phyloP scores from a whole-genome alignment of 768 basidiomycete species.

The Termitomyces sp. region DNA sequence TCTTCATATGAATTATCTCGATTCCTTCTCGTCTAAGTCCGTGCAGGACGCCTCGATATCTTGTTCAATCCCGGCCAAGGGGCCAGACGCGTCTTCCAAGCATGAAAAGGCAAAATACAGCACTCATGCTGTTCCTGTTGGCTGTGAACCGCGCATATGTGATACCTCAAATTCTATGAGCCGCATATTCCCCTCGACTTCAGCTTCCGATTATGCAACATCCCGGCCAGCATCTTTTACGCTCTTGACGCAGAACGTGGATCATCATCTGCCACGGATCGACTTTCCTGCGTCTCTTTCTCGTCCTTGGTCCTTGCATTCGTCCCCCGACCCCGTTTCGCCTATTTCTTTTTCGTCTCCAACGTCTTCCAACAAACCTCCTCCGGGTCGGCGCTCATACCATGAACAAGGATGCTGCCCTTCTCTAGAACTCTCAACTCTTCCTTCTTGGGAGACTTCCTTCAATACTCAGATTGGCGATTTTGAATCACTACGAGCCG shows the following conservation, averaged over 20 bases:
- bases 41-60: constrained; percentile 6
- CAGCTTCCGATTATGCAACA: not conserved
- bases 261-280: not conserved
- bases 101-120: not conserved
- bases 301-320: not conserved
- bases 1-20: not conserved
- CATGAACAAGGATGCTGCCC: constrained; percentile 9
- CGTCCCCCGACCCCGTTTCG: constrained; percentile 8
- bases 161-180: not conserved
- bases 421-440: constrained; percentile 15
- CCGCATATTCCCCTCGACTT: not conserved
- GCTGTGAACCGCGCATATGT: constrained; percentile 4
- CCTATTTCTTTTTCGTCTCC: constrained; percentile 20
- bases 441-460: constrained; percentile 23
- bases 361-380: constrained; percentile 16
- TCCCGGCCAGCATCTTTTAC: not conserved
- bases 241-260: not conserved
- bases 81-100: not conserved
- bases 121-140: not conserved
- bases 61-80: not conserved
- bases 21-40: not conserved
- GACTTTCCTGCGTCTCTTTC: constrained; percentile 1
- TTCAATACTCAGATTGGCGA: constrained; percentile 16
- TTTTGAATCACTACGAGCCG: constrained; percentile 4
- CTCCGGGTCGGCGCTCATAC: constrained; percentile 7